Percentiles rank a stretch among this genome's conserved stretches.
phyloP scores from a whole-genome alignment of 2,329 filamentous ascomycete genomes.

The Fusarium vanettenii region DNA sequence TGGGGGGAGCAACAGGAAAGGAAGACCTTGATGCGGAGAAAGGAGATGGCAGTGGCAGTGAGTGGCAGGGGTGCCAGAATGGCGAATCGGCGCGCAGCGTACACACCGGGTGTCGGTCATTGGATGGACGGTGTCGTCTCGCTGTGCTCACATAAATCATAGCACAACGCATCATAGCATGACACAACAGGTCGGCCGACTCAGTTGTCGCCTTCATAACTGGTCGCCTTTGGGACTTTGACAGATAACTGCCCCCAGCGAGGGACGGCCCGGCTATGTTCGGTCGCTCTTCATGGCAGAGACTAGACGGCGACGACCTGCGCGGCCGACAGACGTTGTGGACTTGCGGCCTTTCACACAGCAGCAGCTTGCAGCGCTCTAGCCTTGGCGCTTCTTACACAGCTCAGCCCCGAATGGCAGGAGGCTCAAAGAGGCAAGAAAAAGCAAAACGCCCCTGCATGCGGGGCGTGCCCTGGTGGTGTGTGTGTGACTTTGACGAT shows the following conservation, averaged over 20 bases:
- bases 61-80: neutral
- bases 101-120: neutral
- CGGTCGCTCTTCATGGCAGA: neutral
- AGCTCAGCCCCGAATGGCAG: neutral
- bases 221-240: conserved; percentile 15
- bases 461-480: neutral
- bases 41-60: neutral
- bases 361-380: neutral
- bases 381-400: neutral
- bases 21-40: neutral
- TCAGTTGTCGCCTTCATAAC: neutral
- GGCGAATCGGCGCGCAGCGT: neutral
- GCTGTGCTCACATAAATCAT: neutral
- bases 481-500: conserved; percentile 13
- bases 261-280: conserved; percentile 31
- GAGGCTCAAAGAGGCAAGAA: conserved; percentile 18
- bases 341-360: neutral
- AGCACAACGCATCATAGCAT: neutral
- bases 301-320: neutral
- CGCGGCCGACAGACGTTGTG: neutral
- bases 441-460: conserved; percentile 25
- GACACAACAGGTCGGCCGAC: neutral
- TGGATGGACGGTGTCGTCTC: neutral
- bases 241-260: conserved; percentile 24
- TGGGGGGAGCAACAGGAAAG: neutral